Base-by-base conservation (phyloP, 1,284 basidiomycete genomes). In the Marasmius fiardii region DNA sequence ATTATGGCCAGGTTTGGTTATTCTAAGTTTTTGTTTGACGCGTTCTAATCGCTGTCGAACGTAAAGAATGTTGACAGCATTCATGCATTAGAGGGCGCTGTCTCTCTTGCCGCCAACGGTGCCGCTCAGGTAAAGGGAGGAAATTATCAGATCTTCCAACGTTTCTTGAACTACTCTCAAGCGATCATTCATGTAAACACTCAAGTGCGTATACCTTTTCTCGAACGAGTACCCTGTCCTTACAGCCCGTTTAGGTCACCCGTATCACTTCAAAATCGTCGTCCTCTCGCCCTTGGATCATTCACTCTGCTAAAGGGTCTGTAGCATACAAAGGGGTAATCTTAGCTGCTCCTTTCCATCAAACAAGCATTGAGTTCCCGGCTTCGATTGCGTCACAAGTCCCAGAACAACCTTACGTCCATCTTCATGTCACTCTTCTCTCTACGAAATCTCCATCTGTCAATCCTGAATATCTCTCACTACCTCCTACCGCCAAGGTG, bases 401-500 rank as follows among this genome's bases (percentile, higher is more conserved):
- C 31, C 86, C 87, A 1, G 64, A 73, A 20, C 86, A 90, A 61
- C 81, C 85, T 12, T 98, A 96, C 66, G 82, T 95, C 28, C 82
- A 80, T 58, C 82, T 98, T 3, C 91, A 97, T 67, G 94, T 97
- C 51, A 97, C 96, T 6, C 80, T 96, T 16, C 75, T 98, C 47
- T 81, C 88, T 12, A 98, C 96, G 1, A 87, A 83, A 3, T 76
- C 86, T 1, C 70, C 82, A 2, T 71, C 71, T 3, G 80, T 90
- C 2, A 78, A 83, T 59, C 76, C 92, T 0, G 71, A 74, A 4
- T 95, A 94, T 71, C 95, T 98, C 69, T 80, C 79, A 28, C 72
- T 87, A 20, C 64, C 77, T 4, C 60, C 74, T 0, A 69, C 69
- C 10, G 67, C 75, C 1, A 67, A 67, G 26, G 73, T 88, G 4